Evolutionary conservation across 2,329 filamentous ascomycete species (phyloP), one percentile per base, ranked within the genome.

Genomic region (Paecilomyces niveus): DNA sequence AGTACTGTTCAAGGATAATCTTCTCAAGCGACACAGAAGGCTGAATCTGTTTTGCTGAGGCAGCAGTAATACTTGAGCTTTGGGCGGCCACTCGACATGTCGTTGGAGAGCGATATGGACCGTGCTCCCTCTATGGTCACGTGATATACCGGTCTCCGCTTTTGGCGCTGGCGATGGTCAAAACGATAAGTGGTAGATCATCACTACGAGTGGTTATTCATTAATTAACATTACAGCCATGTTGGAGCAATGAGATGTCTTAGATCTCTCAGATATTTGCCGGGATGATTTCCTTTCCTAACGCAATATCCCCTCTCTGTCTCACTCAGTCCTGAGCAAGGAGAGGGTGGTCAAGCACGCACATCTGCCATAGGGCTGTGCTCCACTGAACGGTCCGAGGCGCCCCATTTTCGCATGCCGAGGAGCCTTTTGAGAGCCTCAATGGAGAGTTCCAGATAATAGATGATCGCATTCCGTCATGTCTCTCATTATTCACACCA

Each of bases 81-180:
- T 21, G 31, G 22, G 24, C 53, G 53, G 50, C 10, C 21, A 26
- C 22, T 52, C 26, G 50, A 52, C 50, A 52, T 52, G 59, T 65
- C 26, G 57, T 65, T 32, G 59, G 39, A 64, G 45, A 59, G 63
- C 54, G 61, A 64, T 39, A 53, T 29, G 22, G 50, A 13, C 50
- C 50, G 50, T 52, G 50, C 50, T 26, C 7, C 22, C 4, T 22
- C 13, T 11, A 13, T 24, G 10, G 18, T 52, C 50, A 52, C 50
- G 50, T 52, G 50, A 52, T 29, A 3, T 6, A 10, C 15, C 5
- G 15, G 10, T 52, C 50, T 52, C 50, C 22, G 50, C 50, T 24
- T 29, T 29, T 18, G 22, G 49, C 18, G 24, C 15, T 18, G 22
- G 49, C 18, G 24, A 24, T 13, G 50, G 11, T 21, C 15, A 15